These are phyloP conservation scores for Sporothrix brunneoviolacea DNA, from an alignment of 2,329 filamentous ascomycete genomes.

Conservation along the genomic window DNA sequence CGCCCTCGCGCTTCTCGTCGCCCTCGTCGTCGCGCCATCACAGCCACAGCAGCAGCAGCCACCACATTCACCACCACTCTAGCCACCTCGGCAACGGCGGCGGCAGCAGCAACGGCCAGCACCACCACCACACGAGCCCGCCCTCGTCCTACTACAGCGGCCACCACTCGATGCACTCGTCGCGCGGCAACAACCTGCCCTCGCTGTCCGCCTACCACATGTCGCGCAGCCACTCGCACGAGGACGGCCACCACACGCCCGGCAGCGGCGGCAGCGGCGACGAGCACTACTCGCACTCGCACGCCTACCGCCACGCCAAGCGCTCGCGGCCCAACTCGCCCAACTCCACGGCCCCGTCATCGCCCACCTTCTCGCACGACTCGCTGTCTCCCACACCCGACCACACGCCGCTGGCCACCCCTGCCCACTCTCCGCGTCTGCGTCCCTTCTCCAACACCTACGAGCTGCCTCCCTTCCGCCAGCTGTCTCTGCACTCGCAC, in stretches of 20 bases:
- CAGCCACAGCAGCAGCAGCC: constrained; percentile 29
- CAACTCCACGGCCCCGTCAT: constrained; percentile 91
- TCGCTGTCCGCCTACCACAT: constrained; percentile 87
- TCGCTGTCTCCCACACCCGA: constrained; percentile 93
- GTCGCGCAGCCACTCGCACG: constrained; percentile 79
- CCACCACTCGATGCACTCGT: constrained; percentile 40
- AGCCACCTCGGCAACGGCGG: not conserved
- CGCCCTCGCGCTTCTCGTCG: constrained; percentile 34
- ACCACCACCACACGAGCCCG: constrained; percentile 18
- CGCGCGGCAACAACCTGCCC: constrained; percentile 58
- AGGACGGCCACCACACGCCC: constrained; percentile 42
- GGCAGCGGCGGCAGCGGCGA: constrained; percentile 46
- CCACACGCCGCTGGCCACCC: constrained; percentile 96
- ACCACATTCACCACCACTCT: constrained; percentile 33
- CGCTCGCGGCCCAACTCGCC: constrained; percentile 89
- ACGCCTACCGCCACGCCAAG: constrained; percentile 66
- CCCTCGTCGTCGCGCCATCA: constrained; percentile 44
- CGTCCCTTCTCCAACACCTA: constrained; percentile 67
- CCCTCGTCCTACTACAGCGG: constrained; percentile 39
- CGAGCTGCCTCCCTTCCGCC: constrained; percentile 80
- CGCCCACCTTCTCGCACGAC: constrained; percentile 92
- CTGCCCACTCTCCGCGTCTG: constrained; percentile 87
- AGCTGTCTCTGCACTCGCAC: constrained; percentile 43
- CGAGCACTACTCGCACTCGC: constrained; percentile 68
- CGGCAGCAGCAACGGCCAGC: no score